Conservation (phyloP, 148 eudicot genomes). For the Vaccinium corymbosum region DNA sequence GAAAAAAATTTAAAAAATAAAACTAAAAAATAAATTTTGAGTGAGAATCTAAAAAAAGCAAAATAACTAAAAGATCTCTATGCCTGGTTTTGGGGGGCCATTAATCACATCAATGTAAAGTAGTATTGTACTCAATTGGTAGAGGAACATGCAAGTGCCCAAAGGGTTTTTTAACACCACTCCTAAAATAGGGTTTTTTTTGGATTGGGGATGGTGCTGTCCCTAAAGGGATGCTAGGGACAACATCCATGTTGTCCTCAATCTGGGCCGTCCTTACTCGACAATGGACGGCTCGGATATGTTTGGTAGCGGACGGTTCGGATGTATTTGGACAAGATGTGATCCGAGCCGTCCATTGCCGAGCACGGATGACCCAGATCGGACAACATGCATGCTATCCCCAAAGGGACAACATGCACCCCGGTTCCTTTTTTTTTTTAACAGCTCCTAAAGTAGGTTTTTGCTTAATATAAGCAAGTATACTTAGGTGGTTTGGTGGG, state of each 20-base stretch:
- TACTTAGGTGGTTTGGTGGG: slow-evolving; percentile 8
- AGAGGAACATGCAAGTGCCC: not conserved
- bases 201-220: too few species aligned
- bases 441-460: not conserved
- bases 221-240: too few species aligned
- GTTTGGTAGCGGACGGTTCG: too few species aligned
- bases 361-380: too few species aligned
- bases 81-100: slow-evolving; percentile 20
- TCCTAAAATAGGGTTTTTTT: not conserved
- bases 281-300: too few species aligned
- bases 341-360: too few species aligned
- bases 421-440: too few species aligned
- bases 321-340: too few species aligned
- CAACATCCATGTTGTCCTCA: too few species aligned
- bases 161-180: not conserved
- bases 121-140: not conserved
- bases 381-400: too few species aligned
- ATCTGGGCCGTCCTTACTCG: too few species aligned
- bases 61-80: not conserved
- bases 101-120: slow-evolving; percentile 45
- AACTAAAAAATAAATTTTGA: not conserved
- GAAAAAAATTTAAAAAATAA: not conserved
- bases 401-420: too few species aligned
- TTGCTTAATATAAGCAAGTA: not conserved
- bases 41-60: not conserved